Conservation (phyloP, 225 moss, liverwort and hornwort genomes). For the Climacium dendroides region DNA sequence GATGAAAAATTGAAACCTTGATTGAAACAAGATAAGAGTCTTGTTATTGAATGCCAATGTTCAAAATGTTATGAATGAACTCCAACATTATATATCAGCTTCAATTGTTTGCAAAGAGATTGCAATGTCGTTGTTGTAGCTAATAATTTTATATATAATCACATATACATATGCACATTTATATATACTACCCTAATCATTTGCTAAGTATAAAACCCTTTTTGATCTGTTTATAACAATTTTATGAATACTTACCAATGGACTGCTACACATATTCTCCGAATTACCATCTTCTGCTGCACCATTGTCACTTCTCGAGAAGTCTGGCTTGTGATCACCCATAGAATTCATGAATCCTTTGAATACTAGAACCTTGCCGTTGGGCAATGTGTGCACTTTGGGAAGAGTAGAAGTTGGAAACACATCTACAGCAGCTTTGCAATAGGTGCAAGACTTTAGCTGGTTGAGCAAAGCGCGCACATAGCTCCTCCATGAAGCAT, state of each 20-base stretch:
- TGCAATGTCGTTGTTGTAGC: background rate
- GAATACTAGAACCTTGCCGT: background rate
- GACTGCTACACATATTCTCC: accelerated
- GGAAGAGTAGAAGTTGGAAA: background rate
- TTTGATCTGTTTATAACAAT: too few relatives aligned
- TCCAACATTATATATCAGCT: background rate
- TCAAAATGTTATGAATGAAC: background rate
- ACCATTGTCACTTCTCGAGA: background rate
- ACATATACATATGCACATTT: too few relatives aligned
- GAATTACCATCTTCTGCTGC: background rate
- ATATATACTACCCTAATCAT: too few relatives aligned
- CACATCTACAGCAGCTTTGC: background rate
- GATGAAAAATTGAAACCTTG: too few relatives aligned
- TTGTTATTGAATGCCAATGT: accelerated
- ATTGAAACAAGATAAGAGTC: background rate
- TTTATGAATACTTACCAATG: background rate
- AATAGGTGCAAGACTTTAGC: background rate
- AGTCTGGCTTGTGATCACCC: background rate
- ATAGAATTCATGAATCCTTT: background rate
- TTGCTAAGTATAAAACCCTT: too few relatives aligned
- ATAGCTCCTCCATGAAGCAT: too few relatives aligned
- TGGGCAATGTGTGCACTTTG: background rate
- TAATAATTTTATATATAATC: too few relatives aligned
- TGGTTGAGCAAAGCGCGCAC: background rate
- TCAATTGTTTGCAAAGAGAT: background rate